Evolutionary conservation across 140 eudicot genomes (phyloP).

Genomic region (Erigeron philadelphicus): DNA sequence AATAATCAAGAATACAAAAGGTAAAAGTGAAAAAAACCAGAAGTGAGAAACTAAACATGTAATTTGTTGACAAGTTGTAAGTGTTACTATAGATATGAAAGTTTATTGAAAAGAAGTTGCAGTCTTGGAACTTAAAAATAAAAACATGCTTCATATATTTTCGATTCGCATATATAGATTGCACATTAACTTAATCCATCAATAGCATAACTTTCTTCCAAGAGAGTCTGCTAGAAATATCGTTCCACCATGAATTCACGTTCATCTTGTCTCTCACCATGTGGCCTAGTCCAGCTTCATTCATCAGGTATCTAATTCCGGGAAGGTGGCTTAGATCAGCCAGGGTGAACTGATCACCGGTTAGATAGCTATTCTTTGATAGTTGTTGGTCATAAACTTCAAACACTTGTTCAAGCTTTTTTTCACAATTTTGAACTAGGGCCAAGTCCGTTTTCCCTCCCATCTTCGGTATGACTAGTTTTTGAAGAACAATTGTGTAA

Average conservation of each 20-base stretch:
- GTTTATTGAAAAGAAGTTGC: no score
- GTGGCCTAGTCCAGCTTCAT: constrained; percentile 33
- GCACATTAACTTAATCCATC: neutral
- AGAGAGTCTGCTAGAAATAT: constrained; percentile 42
- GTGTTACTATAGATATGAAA: no score
- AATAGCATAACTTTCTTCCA: constrained; percentile 54
- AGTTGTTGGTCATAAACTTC: constrained; percentile 52
- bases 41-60: no score
- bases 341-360: constrained; percentile 47
- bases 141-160: no score
- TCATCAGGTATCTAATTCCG: constrained; percentile 38
- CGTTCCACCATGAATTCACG: constrained; percentile 60
- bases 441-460: constrained; percentile 40
- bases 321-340: constrained; percentile 70
- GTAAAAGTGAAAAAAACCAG: no score
- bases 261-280: constrained; percentile 42
- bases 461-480: constrained; percentile 36
- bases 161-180: neutral
- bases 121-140: no score
- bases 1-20: no score
- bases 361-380: constrained; percentile 39
- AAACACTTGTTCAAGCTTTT: constrained; percentile 46
- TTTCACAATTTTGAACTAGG: constrained; percentile 30
- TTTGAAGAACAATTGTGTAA: constrained; percentile 46
- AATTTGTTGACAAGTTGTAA: no score